A percentile compares a stretch with the other conserved stretches of the same genome.
These are phyloP conservation scores for Beauveria varroae DNA, from an alignment of 2,329 filamentous ascomycete species.

Conservation along the genomic window DNA sequence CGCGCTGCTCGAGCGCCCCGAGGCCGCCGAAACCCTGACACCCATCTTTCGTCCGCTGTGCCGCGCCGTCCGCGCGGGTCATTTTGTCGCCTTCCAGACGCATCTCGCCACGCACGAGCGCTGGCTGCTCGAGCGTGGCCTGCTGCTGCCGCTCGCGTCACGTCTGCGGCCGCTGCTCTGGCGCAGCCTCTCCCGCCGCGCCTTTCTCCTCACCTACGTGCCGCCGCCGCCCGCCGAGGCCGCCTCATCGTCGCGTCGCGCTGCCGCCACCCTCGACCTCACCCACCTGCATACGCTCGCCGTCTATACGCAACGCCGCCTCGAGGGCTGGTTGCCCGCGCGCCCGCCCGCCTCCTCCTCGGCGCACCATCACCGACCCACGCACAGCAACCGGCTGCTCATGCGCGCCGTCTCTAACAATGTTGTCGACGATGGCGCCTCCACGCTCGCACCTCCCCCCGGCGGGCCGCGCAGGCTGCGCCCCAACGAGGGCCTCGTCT, in stretches of 20 bases:
- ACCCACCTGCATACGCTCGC: slow-evolving; percentile 58
- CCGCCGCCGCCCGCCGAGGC: slow-evolving; percentile 48
- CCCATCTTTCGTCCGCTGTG: slow-evolving; percentile 68
- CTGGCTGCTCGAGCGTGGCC: slow-evolving; percentile 70
- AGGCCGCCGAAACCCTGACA: slow-evolving; percentile 54
- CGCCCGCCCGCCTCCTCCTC: slow-evolving; percentile 21
- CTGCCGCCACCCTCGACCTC: slow-evolving; percentile 69
- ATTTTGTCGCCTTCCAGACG: slow-evolving; percentile 65
- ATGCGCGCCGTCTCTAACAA: slow-evolving; percentile 45
- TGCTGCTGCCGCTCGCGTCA: slow-evolving; percentile 68
- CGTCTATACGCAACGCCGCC: slow-evolving; percentile 54
- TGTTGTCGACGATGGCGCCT: slow-evolving; percentile 27
- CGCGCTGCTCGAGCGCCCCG: slow-evolving; percentile 59
- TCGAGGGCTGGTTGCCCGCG: slow-evolving; percentile 49
- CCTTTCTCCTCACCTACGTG: slow-evolving; percentile 73
- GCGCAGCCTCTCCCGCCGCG: slow-evolving; percentile 71
- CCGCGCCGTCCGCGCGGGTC: slow-evolving; percentile 61
- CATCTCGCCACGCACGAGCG: slow-evolving; percentile 56
- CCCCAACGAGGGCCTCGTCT: slow-evolving; percentile 53
- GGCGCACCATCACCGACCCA: slow-evolving; percentile 24
- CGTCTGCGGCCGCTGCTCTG: slow-evolving; percentile 76
- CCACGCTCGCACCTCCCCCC: slow-evolving; percentile 40
- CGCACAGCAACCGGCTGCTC: slow-evolving; percentile 43
- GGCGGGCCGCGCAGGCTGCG: slow-evolving; percentile 40
- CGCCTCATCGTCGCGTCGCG: slow-evolving; percentile 34